Percentiles rank a stretch among this genome's conserved stretches.
phyloP scores from a whole-genome alignment of 1,284 basidiomycete species.

The Apiotrichum veenhuisii region DNA sequence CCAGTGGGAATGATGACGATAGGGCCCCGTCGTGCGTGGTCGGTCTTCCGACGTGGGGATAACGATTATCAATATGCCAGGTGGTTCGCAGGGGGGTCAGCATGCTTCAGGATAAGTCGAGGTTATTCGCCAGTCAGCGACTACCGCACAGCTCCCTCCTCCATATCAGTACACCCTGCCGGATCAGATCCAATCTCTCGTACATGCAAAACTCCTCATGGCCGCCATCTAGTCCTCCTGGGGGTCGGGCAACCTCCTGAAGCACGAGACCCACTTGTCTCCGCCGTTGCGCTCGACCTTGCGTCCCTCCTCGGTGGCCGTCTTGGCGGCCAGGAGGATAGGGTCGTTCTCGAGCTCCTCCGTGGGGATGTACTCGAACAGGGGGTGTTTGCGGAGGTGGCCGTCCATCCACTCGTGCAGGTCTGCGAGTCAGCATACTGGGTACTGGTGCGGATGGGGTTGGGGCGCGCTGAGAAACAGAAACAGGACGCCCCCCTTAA shows the following conservation, averaged over 20 bases:
- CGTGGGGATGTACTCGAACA: conserved; percentile 77
- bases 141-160: no score
- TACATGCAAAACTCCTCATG: background rate
- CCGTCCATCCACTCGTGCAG: conserved; percentile 93
- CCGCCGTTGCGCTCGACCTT: conserved; percentile 92
- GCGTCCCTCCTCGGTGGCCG: conserved; percentile 89
- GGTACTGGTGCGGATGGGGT: no score
- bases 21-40: no score
- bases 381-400: conserved; percentile 78
- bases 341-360: conserved; percentile 61
- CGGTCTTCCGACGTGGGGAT: no score
- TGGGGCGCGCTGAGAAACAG: no score
- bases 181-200: background rate
- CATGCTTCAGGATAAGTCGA: no score
- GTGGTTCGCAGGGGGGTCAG: no score
- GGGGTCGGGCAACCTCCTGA: conserved; percentile 33
- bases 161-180: no score
- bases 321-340: conserved; percentile 74
- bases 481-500: no score
- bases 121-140: no score
- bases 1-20: no score
- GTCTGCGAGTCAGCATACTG: conserved; percentile 56
- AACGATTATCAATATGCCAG: no score
- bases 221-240: conserved; percentile 13
- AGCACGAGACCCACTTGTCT: conserved; percentile 62